phyloP scores from a whole-genome alignment of 139 green algal genomes.

The Tetradesmus lagerheimii region DNA sequence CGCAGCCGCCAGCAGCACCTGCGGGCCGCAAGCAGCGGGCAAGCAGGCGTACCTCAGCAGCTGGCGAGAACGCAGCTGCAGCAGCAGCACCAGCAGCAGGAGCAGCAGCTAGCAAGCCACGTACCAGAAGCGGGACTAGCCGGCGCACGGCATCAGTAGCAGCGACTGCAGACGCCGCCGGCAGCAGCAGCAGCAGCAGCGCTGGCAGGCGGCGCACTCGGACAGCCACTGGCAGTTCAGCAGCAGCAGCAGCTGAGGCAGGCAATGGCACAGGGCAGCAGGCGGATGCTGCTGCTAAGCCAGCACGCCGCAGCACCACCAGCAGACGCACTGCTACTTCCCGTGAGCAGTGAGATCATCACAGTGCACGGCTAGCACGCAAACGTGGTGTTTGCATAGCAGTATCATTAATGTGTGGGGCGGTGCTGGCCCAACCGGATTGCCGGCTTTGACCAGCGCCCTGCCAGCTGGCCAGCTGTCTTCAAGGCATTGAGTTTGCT shows the following conservation, averaged over 20 bases:
- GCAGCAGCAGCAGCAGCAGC: slow-evolving; percentile 22
- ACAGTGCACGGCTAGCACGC: neutral
- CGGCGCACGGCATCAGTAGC: slow-evolving; percentile 5
- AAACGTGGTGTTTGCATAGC: neutral
- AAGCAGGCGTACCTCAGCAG: slow-evolving; percentile 10
- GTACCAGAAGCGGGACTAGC: slow-evolving; percentile 6
- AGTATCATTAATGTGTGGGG: too few relatives aligned
- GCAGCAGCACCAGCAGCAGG: neutral
- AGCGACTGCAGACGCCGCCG: neutral
- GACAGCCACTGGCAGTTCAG: neutral
- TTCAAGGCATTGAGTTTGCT: too few relatives aligned
- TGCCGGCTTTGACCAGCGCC: too few relatives aligned
- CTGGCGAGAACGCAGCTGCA: neutral
- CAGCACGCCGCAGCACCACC: neutral
- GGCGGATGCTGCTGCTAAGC: neutral
- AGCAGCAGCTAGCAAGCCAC: slow-evolving; percentile 19
- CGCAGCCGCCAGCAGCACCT: neutral
- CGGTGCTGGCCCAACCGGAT: too few relatives aligned
- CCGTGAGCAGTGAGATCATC: neutral
- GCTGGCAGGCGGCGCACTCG: neutral
- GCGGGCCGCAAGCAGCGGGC: neutral
- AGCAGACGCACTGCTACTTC: neutral
- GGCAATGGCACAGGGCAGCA: slow-evolving; percentile 18
- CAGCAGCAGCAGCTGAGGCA: neutral
- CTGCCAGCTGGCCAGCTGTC: too few relatives aligned